Evolutionary conservation across 257 asterid species (phyloP).

Genomic region (Scutellaria minor): DNA sequence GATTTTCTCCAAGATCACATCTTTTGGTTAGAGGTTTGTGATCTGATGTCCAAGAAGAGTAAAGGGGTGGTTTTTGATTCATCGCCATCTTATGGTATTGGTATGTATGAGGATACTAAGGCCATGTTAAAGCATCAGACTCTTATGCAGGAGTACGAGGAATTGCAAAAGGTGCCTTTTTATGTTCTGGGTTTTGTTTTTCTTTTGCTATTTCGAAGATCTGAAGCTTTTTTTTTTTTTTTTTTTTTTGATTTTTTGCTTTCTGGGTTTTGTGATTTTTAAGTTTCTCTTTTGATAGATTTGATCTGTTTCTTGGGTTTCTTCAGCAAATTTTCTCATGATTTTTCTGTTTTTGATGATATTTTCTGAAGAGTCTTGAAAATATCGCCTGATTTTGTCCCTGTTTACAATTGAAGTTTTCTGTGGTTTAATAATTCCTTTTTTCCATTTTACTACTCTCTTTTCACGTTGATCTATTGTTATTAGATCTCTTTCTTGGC

Average conservation of each 20-base stretch:
- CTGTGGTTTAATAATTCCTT: not conserved
- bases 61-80: conserved; percentile 51
- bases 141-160: conserved; percentile 74
- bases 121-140: conserved; percentile 56
- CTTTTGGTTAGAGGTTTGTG: conserved; percentile 29
- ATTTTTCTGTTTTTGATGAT: conserved; percentile 35
- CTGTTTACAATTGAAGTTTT: not conserved
- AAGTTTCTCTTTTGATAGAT: not conserved
- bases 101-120: conserved; percentile 49
- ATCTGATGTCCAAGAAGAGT: conserved; percentile 78
- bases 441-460: not conserved
- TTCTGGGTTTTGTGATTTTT: conserved; percentile 32
- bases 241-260: not conserved
- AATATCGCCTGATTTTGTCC: conserved; percentile 20
- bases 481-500: conserved; percentile 29
- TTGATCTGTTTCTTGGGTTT: conserved; percentile 32
- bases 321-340: conserved; percentile 5
- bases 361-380: conserved; percentile 16
- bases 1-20: conserved; percentile 42
- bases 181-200: conserved; percentile 26
- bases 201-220: conserved; percentile 34
- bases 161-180: conserved; percentile 62
- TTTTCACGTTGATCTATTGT: conserved; percentile 29
- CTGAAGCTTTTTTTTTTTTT: conserved; percentile 25
- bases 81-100: conserved; percentile 38